Percentiles rank a stretch among this genome's conserved stretches.
These are phyloP conservation scores for Umbelopsis sp. DNA, from an alignment of 192 early-diverging fungal species.

Conservation along the genomic window DNA sequence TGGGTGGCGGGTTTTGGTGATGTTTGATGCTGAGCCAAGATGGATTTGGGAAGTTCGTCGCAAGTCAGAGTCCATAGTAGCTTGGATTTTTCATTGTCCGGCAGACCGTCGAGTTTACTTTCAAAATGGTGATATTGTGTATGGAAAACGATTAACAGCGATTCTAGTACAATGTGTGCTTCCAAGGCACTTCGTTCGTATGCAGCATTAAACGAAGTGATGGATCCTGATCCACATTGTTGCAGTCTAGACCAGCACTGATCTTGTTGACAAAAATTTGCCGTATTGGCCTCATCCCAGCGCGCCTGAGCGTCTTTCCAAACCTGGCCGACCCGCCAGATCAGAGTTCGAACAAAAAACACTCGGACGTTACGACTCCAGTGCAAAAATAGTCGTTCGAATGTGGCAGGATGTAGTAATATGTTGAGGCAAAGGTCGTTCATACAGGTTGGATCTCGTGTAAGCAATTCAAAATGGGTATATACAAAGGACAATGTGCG, in stretches of 20 bases:
- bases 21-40: neutral
- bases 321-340: constrained; percentile 49
- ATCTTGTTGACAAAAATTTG: constrained; percentile 13
- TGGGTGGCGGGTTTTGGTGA: neutral
- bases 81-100: neutral
- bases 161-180: neutral
- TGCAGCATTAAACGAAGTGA: constrained; percentile 8
- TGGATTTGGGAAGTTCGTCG: neutral
- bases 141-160: neutral
- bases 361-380: constrained; percentile 54
- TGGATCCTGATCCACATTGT: neutral
- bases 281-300: neutral
- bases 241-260: neutral
- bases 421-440: constrained; percentile 42
- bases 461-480: constrained; percentile 51
- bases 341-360: constrained; percentile 49
- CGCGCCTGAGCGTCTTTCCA: constrained; percentile 28
- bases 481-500: constrained; percentile 53
- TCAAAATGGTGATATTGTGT: constrained; percentile 1
- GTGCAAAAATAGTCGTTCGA: constrained; percentile 52
- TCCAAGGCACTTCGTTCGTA: constrained; percentile 11
- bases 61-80: neutral
- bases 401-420: constrained; percentile 40
- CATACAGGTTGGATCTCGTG: constrained; percentile 36
- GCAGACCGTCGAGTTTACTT: neutral